Percentiles rank a stretch among this genome's conserved stretches.
phyloP scores from a whole-genome alignment of 345 rosid species.

The Syzygium aqueum region DNA sequence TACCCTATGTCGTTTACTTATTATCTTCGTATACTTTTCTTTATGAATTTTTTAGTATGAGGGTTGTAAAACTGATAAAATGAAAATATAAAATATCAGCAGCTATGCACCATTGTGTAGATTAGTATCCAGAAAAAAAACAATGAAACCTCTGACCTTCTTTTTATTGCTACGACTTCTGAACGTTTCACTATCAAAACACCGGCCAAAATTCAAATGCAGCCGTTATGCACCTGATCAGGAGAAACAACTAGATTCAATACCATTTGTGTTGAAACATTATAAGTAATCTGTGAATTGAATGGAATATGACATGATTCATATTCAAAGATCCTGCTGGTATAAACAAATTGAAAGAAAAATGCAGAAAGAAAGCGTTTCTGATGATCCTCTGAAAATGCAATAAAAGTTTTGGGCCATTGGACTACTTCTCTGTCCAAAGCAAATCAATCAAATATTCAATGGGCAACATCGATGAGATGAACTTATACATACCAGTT shows the following conservation, averaged over 20 bases:
- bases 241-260: neutral
- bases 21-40: too few species aligned
- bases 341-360: neutral
- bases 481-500: neutral
- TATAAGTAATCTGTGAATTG: too few species aligned
- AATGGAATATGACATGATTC: neutral
- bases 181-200: neutral
- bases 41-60: neutral
- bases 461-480: neutral
- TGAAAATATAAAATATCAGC: neutral
- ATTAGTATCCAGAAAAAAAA: neutral
- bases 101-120: neutral
- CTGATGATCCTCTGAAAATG: neutral
- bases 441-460: neutral
- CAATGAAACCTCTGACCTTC: too few species aligned
- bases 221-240: too few species aligned
- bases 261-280: neutral
- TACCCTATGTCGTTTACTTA: neutral
- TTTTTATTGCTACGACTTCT: neutral
- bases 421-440: neutral
- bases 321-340: neutral
- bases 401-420: neutral
- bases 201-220: neutral
- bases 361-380: neutral
- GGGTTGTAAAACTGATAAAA: neutral